Base-by-base conservation (phyloP, 495 filamentous ascomycete species). In the Penicillium turbatum region DNA sequence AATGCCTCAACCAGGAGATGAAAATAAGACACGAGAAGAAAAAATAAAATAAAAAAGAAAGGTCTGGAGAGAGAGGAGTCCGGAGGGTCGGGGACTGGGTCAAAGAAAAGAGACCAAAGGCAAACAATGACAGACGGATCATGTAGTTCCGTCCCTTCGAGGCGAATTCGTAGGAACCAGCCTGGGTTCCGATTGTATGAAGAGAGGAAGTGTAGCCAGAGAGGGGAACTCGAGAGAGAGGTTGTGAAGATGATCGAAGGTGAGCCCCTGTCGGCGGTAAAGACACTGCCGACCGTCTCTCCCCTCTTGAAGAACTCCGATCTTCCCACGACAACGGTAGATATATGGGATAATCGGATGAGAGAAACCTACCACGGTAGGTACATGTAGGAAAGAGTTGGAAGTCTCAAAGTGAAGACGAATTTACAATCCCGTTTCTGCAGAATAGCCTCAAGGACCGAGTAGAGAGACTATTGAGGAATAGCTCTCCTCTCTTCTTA, bases 221-320 rank as follows among this genome's bases (percentile, higher is more conserved):
- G 47, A 38, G 46, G 56, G 30, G 47, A 37, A 43, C 16, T 45
- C 29, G 56, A 46, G 52, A 40, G 26, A 24, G 21, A 24, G 21
- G 39, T 43, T 43, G 40, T 41, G 47, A 55, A 45, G 48, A 56
- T 40, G 54, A 46, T 49, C 37, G 48, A 57, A 53, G 48, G 53
- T 41, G 57, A 58, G 51, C 58, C 62, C 56, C 48, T 59, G 60
- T 62, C 41, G 59, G 62, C 62, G 62, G 62, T 65, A 65, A 65
- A 62, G 51, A 38, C 54, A 56, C 57, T 41, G 55, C 59, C 55
- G 61, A 56, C 58, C 61, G 61, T 48, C 32, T 37, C 35, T 37
- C 35, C 46, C 27, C 42, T 38, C 46, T 35, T 47, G 31, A 44
- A 44, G 27, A 44, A 44, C 41, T 29, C 21, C 32, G 11, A 37